Conservation (phyloP, 495 filamentous ascomycete genomes). For the Xylaria flabelliformis region DNA sequence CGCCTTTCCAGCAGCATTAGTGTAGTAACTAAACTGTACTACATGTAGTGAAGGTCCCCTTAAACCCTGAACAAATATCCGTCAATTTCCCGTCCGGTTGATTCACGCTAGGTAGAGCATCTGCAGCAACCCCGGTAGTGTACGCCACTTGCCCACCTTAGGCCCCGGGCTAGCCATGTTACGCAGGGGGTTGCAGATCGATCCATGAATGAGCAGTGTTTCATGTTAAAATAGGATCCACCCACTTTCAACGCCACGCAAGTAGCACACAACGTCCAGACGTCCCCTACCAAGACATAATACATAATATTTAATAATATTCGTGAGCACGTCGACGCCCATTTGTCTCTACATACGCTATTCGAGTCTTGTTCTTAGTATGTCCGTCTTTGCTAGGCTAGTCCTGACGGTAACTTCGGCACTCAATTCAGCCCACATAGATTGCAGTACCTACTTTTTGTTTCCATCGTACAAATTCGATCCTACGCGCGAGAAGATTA, state of each 20-base stretch:
- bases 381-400: background rate
- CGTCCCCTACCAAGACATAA: too few relatives aligned
- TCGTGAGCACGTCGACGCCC: background rate
- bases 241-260: constrained; percentile 15
- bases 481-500: constrained; percentile 3
- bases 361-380: background rate
- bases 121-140: background rate
- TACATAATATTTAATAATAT: background rate
- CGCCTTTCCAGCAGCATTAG: background rate
- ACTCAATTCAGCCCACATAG: background rate
- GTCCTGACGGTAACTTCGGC: background rate
- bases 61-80: background rate
- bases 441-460: background rate
- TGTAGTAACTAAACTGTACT: background rate
- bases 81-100: background rate
- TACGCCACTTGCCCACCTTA: background rate
- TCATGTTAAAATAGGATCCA: constrained; percentile 28
- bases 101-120: background rate
- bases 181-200: constrained; percentile 23
- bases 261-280: background rate
- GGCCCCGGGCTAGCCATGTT: background rate
- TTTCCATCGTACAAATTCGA: background rate
- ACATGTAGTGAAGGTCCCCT: background rate
- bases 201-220: constrained; percentile 25
- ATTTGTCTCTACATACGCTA: background rate